These are phyloP conservation scores for Wilhelminamyces savonicus DNA, from an alignment of 805 yeast species.

Conservation along the genomic window DNA sequence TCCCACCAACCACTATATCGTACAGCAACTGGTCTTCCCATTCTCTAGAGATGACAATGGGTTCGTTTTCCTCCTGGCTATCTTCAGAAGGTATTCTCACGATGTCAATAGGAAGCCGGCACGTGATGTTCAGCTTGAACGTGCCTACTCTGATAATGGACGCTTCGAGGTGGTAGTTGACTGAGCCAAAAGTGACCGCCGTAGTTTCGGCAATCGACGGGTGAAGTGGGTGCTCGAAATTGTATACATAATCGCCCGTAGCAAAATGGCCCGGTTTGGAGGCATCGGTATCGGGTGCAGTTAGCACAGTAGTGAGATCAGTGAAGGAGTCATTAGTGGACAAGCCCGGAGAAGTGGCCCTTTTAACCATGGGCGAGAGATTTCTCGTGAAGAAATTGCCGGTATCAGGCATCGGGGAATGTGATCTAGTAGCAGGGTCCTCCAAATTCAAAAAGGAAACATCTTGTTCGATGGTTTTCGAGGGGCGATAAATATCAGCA, in stretches of 20 bases:
- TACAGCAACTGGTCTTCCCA: conserved; percentile 93
- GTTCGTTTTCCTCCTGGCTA: conserved; percentile 85
- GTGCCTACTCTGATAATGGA: conserved; percentile 73
- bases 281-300: conserved; percentile 10
- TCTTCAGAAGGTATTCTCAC: conserved; percentile 73
- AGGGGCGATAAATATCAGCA: not conserved
- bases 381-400: conserved; percentile 19
- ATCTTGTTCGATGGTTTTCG: conserved; percentile 19
- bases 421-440: conserved; percentile 14
- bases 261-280: conserved; percentile 36
- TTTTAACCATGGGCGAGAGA: conserved; percentile 20
- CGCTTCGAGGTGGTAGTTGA: conserved; percentile 64
- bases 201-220: conserved; percentile 78
- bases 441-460: conserved; percentile 30
- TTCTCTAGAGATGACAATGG: conserved; percentile 80
- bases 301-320: conserved; percentile 18
- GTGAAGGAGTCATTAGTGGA: conserved; percentile 16
- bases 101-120: conserved; percentile 56
- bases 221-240: conserved; percentile 84
- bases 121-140: conserved; percentile 70
- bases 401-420: conserved; percentile 12
- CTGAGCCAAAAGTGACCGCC: conserved; percentile 74
- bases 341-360: conserved; percentile 25
- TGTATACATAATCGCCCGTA: conserved; percentile 90
- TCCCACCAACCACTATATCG: conserved; percentile 87